Conservation (phyloP, 805 yeast genomes). For the Wickerhamiella dianesei region DNA sequence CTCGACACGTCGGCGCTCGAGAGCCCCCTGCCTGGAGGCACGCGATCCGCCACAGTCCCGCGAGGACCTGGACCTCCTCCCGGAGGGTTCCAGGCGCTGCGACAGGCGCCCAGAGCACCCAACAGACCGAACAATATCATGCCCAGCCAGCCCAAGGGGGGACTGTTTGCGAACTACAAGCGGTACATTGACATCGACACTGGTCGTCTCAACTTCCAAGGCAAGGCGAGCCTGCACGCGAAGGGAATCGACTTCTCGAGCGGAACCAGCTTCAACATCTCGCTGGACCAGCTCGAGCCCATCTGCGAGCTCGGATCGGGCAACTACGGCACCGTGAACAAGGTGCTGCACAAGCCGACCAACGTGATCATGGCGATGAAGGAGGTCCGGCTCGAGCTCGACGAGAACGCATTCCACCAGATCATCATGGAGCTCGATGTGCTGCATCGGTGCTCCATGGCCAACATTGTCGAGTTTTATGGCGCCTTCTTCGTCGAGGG, state of each 20-base stretch:
- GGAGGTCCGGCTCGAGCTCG: conserved; percentile 84
- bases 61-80: background rate
- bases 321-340: conserved; percentile 89
- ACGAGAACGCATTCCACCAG: conserved; percentile 85
- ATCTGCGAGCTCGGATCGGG: conserved; percentile 84
- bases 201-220: conserved; percentile 83
- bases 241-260: conserved; percentile 82
- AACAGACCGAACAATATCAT: conserved; percentile 7
- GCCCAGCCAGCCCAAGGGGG: conserved; percentile 7
- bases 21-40: background rate
- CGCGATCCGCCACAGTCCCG: background rate
- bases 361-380: conserved; percentile 94
- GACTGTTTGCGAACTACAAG: conserved; percentile 64
- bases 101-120: conserved; percentile 8
- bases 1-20: conserved; percentile 13
- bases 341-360: conserved; percentile 86
- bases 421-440: conserved; percentile 93
- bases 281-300: conserved; percentile 62
- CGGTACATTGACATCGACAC: conserved; percentile 84
- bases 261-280: conserved; percentile 76
- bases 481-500: conserved; percentile 98
- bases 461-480: conserved; percentile 86
- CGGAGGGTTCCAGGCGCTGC: conserved; percentile 5
- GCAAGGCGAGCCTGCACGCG: conserved; percentile 83
- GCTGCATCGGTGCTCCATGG: conserved; percentile 79